phyloP scores from a whole-genome alignment of 257 asterid species.

The Ballota nigra region DNA sequence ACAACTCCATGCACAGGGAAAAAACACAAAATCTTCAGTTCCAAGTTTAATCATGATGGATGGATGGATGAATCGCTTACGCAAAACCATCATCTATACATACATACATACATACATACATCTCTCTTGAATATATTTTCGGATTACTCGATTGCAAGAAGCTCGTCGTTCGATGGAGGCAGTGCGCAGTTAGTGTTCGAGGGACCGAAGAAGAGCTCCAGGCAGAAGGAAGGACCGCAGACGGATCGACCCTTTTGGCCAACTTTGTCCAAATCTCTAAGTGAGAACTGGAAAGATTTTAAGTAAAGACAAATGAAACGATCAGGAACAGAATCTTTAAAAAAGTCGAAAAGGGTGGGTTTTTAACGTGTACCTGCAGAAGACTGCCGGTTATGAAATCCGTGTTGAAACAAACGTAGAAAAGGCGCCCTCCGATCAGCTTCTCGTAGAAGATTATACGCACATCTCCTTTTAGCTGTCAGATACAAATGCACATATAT shows the following conservation, averaged over 20 bases:
- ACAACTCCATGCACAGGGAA: neutral
- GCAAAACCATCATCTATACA: conserved; percentile 9
- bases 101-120: neutral
- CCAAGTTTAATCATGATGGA: neutral
- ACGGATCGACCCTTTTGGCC: conserved; percentile 59
- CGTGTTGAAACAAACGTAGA: conserved; percentile 78
- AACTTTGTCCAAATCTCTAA: conserved; percentile 66
- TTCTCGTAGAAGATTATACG: conserved; percentile 71
- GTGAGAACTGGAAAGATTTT: conserved; percentile 44
- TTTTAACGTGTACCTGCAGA: conserved; percentile 45
- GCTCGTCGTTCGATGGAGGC: conserved; percentile 28
- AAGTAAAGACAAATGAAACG: neutral
- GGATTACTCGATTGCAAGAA: conserved; percentile 17
- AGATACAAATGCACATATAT: neutral
- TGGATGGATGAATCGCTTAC: neutral
- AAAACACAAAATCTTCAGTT: neutral
- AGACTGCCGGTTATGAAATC: conserved; percentile 67
- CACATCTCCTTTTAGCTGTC: conserved; percentile 62
- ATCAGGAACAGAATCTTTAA: neutral
- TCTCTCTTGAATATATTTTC: neutral
- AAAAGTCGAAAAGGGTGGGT: neutral
- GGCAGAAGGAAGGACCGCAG: conserved; percentile 68
- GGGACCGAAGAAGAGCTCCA: conserved; percentile 77
- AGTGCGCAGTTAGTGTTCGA: conserved; percentile 34
- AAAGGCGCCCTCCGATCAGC: conserved; percentile 71